Conservation (phyloP, 1,284 basidiomycete species). For the Phellinidium pouzarii region DNA sequence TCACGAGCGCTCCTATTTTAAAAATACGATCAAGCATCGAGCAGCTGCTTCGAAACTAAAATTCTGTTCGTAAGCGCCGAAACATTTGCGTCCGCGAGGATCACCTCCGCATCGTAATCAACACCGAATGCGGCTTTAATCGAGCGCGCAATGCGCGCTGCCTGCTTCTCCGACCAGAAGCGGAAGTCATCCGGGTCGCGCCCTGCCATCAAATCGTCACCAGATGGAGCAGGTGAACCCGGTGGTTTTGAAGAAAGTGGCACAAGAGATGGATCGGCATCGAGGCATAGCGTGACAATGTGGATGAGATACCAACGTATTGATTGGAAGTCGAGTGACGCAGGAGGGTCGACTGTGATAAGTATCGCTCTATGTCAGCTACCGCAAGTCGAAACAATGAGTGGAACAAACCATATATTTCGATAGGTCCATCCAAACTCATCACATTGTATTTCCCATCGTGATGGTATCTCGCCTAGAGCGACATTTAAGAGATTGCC, state of each 20-base stretch:
- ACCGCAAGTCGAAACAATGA: not conserved
- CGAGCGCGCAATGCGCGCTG: conserved; percentile 75
- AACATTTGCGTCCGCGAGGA: conserved; percentile 91
- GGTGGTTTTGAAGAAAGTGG: conserved; percentile 59
- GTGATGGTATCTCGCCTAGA: conserved; percentile 77
- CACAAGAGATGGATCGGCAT: conserved; percentile 76
- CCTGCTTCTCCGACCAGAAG: conserved; percentile 89
- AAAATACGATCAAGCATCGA: conserved; percentile 24
- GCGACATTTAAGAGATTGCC: not conserved
- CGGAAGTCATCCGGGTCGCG: conserved; percentile 88
- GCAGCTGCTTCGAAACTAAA: conserved; percentile 70
- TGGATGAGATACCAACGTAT: conserved; percentile 63
- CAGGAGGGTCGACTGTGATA: conserved; percentile 57
- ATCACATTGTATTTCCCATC: conserved; percentile 97
- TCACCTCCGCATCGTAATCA: conserved; percentile 84
- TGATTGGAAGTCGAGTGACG: conserved; percentile 52
- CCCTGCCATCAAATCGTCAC: conserved; percentile 30
- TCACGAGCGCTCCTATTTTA: too few relatives aligned
- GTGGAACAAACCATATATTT: conserved; percentile 70
- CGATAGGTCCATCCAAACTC: conserved; percentile 74
- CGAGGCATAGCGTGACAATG: conserved; percentile 82
- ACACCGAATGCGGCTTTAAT: conserved; percentile 80
- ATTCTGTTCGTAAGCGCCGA: conserved; percentile 77
- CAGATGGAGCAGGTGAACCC: conserved; percentile 16
- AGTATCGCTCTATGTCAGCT: conserved; percentile 10